phyloP scores from a whole-genome alignment of 306 rosid species.

The Dicorynia guianensis region DNA sequence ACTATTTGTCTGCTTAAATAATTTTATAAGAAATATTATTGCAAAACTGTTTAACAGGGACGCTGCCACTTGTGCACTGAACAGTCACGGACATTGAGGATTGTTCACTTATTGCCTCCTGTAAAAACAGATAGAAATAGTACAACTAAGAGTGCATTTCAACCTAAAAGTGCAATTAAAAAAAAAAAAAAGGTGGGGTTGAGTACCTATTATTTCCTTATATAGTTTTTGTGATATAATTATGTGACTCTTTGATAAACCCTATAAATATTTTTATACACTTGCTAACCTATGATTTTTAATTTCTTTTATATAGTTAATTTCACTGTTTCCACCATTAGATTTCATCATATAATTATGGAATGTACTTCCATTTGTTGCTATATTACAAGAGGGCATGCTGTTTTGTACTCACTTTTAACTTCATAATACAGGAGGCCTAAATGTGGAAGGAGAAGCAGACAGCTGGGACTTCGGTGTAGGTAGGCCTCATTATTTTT shows the following conservation, averaged over 20 bases:
- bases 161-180: neutral
- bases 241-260: neutral
- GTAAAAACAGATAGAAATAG: neutral
- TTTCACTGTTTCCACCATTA: neutral
- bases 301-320: neutral
- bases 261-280: neutral
- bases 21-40: neutral
- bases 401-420: slow-evolving; percentile 19
- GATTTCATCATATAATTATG: neutral
- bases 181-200: no score
- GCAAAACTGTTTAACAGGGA: neutral
- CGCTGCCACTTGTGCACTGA: neutral
- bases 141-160: neutral
- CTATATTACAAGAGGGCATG: neutral
- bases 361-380: neutral
- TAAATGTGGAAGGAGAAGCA: slow-evolving; percentile 97
- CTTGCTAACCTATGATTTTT: neutral
- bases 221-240: no score
- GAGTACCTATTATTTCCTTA: no score
- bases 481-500: slow-evolving; percentile 60
- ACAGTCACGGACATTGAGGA: neutral
- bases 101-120: neutral
- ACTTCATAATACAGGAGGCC: slow-evolving; percentile 67
- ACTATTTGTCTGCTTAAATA: neutral
- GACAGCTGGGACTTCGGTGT: slow-evolving; percentile 97